Conservation (phyloP, 208 protist genomes). For the Spongospora subterranea region DNA sequence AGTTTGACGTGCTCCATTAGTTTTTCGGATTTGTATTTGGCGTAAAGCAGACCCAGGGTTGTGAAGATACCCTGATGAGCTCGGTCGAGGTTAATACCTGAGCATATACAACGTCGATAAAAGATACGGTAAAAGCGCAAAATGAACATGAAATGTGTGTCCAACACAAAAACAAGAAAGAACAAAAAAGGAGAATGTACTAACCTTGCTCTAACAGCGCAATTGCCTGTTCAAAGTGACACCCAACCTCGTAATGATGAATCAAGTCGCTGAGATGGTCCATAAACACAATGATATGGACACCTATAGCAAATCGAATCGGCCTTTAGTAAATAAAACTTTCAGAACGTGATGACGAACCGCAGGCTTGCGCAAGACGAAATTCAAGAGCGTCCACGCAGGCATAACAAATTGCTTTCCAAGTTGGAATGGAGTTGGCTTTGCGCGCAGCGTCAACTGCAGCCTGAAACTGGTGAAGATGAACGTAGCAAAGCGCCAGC, state of each 20-base stretch:
- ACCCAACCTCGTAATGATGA: conserved; percentile 82
- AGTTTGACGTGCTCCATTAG: conserved; percentile 98
- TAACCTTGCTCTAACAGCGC: conserved; percentile 72
- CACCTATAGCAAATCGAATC: too few relatives aligned
- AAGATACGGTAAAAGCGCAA: background rate
- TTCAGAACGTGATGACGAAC: too few relatives aligned
- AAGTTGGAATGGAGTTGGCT: conserved; percentile 87
- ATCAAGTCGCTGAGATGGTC: conserved; percentile 94
- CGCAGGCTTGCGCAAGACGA: conserved; percentile 95
- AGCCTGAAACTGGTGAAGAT: conserved; percentile 86
- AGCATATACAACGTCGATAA: conserved; percentile 69
- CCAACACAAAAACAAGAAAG: too few relatives aligned
- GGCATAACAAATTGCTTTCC: conserved; percentile 86
- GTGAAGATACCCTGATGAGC: conserved; percentile 99
- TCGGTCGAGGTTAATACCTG: conserved; percentile 88
- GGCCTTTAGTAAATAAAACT: too few relatives aligned
- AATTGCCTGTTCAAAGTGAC: conserved; percentile 94
- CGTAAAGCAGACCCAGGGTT: conserved; percentile 97
- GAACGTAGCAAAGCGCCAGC: conserved; percentile 93
- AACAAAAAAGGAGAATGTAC: background rate
- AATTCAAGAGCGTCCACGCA: conserved; percentile 98
- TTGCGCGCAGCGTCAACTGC: conserved; percentile 97
- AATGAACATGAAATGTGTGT: background rate
- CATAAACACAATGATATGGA: conserved; percentile 95
- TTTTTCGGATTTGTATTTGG: conserved; percentile 95